Evolutionary conservation across 1,284 basidiomycete genomes (phyloP), one percentile per base, ranked within the genome.

Genomic region (Ganoderma lucidum): DNA sequence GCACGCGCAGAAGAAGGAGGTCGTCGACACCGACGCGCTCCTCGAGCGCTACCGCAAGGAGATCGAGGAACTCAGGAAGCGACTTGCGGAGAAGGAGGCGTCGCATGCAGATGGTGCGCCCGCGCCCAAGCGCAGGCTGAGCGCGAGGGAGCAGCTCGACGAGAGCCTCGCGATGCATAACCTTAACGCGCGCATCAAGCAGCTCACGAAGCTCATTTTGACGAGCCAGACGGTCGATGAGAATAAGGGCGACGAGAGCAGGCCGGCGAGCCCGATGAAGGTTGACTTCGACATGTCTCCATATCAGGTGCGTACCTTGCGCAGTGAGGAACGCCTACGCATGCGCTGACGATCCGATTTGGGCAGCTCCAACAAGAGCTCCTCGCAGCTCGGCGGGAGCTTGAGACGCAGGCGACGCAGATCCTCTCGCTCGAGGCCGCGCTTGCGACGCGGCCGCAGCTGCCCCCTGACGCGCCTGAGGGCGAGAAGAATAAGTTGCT

Each of bases 1-100:
- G 44, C 89, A 94, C 70, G 97, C 97, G 1, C 90, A 94, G 81
- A 94, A 95, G 87, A 97, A 96, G 80, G 96, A 98, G 81, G 87
- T 98, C 28, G 90, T 96, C 8, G 96, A 97, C 76, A 96, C 95
- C 0, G 95, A 96, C 74, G 96, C 96, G 0, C 86, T 98, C 37
- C 94, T 98, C 70, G 92, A 94, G 82, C 88, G 96, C 68, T 98
- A 98, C 80, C 88, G 93, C 74, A 93, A 92, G 77, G 95, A 97
- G 81, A 97, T 97, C 71, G 94, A 94, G 42, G 93, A 96, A 59
- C 88, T 97, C 67, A 93, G 90, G 81, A 82, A 79, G 8, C 83
- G 92, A 44, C 82, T 96, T 44, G 80, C 86, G 37, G 91, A 94
- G 74, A 85, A 90, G 61, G 93, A 95, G 78, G 62, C 62, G 45